A percentile compares a stretch with the other conserved stretches of the same genome.
These are phyloP conservation scores for Trichosporon ovoides DNA, from an alignment of 1,284 basidiomycete species.

Conservation along the genomic window DNA sequence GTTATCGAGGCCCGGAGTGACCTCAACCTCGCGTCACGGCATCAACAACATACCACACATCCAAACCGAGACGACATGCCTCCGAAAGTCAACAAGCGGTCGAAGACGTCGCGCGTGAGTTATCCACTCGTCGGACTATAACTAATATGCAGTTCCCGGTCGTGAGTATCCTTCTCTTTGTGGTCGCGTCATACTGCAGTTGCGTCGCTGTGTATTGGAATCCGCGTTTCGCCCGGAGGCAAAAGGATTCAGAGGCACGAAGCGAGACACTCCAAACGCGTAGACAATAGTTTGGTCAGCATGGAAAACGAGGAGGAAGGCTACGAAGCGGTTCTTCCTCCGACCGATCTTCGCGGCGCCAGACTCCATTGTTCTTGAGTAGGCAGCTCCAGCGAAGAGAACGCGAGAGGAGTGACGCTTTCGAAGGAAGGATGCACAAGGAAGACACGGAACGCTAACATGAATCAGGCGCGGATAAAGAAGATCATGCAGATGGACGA, in stretches of 20 bases:
- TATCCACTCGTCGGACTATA: not conserved
- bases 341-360: too few relatives aligned
- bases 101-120: slow-evolving; percentile 38
- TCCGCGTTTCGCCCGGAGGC: too few relatives aligned
- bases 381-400: not conserved
- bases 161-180: slow-evolving; percentile 22
- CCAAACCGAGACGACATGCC: slow-evolving; percentile 11
- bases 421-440: not conserved
- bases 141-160: slow-evolving; percentile 41
- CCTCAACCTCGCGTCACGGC: not conserved
- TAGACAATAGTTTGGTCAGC: too few relatives aligned
- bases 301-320: too few relatives aligned
- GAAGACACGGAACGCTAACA: slow-evolving; percentile 2
- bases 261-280: too few relatives aligned
- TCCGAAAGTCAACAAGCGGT: slow-evolving; percentile 28
- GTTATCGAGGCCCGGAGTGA: not conserved
- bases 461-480: slow-evolving; percentile 78
- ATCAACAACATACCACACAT: not conserved
- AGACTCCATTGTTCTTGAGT: too few relatives aligned
- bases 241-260: too few relatives aligned
- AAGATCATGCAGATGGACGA: slow-evolving; percentile 99
- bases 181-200: too few relatives aligned
- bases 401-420: not conserved
- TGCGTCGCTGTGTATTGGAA: too few relatives aligned
- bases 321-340: too few relatives aligned